Conservation (phyloP, 192 early-diverging fungal species). For the Oehlia diaphana region DNA sequence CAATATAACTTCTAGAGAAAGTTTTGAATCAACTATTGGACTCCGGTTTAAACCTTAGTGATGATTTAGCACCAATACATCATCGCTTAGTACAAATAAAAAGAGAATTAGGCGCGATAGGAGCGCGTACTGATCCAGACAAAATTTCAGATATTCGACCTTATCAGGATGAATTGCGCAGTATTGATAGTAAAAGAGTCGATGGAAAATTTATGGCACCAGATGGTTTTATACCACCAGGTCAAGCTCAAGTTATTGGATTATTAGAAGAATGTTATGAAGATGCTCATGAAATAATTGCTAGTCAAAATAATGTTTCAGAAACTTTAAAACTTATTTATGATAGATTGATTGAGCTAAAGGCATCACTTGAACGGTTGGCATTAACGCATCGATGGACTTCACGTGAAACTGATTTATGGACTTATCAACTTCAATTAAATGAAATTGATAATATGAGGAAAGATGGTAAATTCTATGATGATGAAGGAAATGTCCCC, state of each 20-base stretch:
- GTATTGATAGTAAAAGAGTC: slow-evolving; percentile 74
- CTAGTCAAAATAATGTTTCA: slow-evolving; percentile 63
- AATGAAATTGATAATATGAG: slow-evolving; percentile 82
- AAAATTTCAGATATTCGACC: slow-evolving; percentile 41
- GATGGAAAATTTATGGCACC: slow-evolving; percentile 79
- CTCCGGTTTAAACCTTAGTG: slow-evolving; percentile 62
- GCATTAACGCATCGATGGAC: slow-evolving; percentile 76
- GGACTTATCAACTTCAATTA: slow-evolving; percentile 61
- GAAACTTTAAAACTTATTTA: slow-evolving; percentile 59
- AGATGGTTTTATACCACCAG: slow-evolving; percentile 69
- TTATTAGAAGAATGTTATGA: slow-evolving; percentile 82
- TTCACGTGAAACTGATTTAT: slow-evolving; percentile 76
- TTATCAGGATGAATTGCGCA: slow-evolving; percentile 71
- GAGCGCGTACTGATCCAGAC: slow-evolving; percentile 19
- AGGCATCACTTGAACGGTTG: slow-evolving; percentile 72
- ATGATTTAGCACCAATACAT: slow-evolving; percentile 74
- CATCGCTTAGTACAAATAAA: slow-evolving; percentile 69
- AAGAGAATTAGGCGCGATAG: slow-evolving; percentile 52
- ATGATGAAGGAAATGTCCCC: slow-evolving; percentile 61
- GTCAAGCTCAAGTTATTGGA: slow-evolving; percentile 83
- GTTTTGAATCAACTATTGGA: slow-evolving; percentile 52
- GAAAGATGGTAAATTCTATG: slow-evolving; percentile 82
- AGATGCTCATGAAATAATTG: slow-evolving; percentile 78
- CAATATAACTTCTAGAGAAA: slow-evolving; percentile 35
- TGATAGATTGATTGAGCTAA: slow-evolving; percentile 68